Evolutionary conservation across 257 asterid genomes (phyloP), one percentile per base, ranked within the genome.

Genomic region (Marsdenia floribunda): DNA sequence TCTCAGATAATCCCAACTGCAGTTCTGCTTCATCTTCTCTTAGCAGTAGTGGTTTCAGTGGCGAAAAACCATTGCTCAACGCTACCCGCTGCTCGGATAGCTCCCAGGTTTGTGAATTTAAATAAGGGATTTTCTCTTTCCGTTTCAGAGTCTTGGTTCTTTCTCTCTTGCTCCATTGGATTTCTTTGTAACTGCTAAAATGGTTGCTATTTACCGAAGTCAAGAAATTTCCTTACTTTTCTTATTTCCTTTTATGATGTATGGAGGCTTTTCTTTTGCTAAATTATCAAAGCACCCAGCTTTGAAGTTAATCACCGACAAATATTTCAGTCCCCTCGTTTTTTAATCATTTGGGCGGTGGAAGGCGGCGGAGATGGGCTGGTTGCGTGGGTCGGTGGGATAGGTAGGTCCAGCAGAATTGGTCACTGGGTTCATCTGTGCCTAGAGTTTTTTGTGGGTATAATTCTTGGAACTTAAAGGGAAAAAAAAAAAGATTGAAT

Each of bases 1-100:
- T 74, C 61, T 50, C 87, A 54, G 14, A 68, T 69, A 42, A 85
- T 46, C 14, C 83, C 77, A 5, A 64, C 58, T 10, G 68, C 68
- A 33, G 72, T 68, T 52, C 82, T 66, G 52, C 77, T 72, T 70
- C 82, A 58, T 55, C 87, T 83, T 77, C 87, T 68, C 33, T 80
- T 60, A 33, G 83, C 54, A 26, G 71, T 40, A 24, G 22, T 65
- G 71, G 71, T 3, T 75, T 80, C 24, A 61, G 55, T 26, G 52
- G 46, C 21, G 67, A 76, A 46, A 66, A 67, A 6, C 46, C 68
- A 33, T 73, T 53, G 47, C 80, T 53, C 78, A 78, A 69, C 76
- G 80, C 44, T 68, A 59, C 75, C 76, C 68, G 71, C 65, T 70
- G 87, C 42, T 79, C 90, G 4, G 77, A 66, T 71, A 49, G 72